phyloP scores from a whole-genome alignment of 1,139 yeast genomes.

The Kodamaea alishanica region DNA sequence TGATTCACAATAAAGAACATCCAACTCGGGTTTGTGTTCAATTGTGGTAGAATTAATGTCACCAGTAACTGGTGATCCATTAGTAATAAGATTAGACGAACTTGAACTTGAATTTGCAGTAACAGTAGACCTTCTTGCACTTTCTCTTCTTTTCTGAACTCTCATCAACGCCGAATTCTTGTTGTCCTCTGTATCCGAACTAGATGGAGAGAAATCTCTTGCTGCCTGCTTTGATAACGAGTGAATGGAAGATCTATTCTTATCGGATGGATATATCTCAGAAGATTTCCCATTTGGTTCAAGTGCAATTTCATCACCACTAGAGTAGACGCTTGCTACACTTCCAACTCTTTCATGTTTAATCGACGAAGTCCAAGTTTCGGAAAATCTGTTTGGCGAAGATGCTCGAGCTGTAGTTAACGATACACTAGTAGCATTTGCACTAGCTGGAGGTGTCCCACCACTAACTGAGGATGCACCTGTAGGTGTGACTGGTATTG shows the following conservation, averaged over 20 bases:
- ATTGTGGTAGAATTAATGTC: slow-evolving; percentile 6
- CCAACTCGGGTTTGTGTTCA: slow-evolving; percentile 34
- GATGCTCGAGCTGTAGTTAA: slow-evolving; percentile 22
- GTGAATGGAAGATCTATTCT: slow-evolving; percentile 27
- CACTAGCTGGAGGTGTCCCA: slow-evolving; percentile 3
- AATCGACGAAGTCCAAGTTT: slow-evolving; percentile 12
- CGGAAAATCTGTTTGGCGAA: slow-evolving; percentile 21
- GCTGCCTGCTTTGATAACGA: slow-evolving; percentile 28
- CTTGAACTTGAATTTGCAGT: slow-evolving; percentile 8
- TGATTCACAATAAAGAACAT: slow-evolving; percentile 80
- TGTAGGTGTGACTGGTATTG: slow-evolving; percentile 12
- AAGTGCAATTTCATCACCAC: slow-evolving; percentile 38
- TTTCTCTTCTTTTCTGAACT: slow-evolving; percentile 56
- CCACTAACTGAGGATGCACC: slow-evolving; percentile 4
- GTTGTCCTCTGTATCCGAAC: slow-evolving; percentile 68
- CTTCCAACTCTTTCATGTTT: slow-evolving; percentile 35
- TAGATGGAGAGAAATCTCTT: slow-evolving; percentile 57
- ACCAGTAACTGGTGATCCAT: slow-evolving; percentile 9
- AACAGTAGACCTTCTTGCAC: slow-evolving; percentile 35
- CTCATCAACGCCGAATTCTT: slow-evolving; percentile 50
- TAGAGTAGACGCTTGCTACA: slow-evolving; percentile 32
- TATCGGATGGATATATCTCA: slow-evolving; percentile 10
- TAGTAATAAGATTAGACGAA: slow-evolving; percentile 4
- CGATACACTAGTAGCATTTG: slow-evolving; percentile 1
- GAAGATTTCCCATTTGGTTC: slow-evolving; percentile 15